Evolutionary conservation across 2,329 filamentous ascomycete species (phyloP).

Genomic region (Pseudogymnoascus sp.): DNA sequence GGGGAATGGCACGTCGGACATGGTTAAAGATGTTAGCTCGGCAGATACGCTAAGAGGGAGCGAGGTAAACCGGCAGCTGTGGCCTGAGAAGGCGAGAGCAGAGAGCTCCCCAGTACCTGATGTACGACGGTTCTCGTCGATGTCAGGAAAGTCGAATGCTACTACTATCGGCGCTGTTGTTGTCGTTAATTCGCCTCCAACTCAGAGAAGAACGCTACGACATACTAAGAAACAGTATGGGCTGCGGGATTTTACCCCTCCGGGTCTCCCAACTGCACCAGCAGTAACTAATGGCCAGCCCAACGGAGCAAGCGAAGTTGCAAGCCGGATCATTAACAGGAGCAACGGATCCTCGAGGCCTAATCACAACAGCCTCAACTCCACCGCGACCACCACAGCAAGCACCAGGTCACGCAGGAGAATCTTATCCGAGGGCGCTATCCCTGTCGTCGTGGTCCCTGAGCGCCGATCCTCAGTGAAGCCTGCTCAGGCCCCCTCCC

Average conservation of each 20-base stretch:
- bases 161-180: slow-evolving; percentile 55
- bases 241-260: slow-evolving; percentile 41
- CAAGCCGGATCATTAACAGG: slow-evolving; percentile 2
- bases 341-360: background rate
- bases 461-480: slow-evolving; percentile 47
- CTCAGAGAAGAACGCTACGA: slow-evolving; percentile 49
- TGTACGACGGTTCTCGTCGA: slow-evolving; percentile 44
- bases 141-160: slow-evolving; percentile 48
- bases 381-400: slow-evolving; percentile 42
- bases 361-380: slow-evolving; percentile 36
- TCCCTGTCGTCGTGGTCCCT: slow-evolving; percentile 58
- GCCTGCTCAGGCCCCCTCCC: slow-evolving; percentile 46
- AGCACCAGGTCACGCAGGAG: slow-evolving; percentile 53
- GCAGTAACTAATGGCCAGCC: background rate
- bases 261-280: slow-evolving; percentile 22
- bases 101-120: slow-evolving; percentile 32
- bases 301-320: background rate
- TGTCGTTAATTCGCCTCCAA: slow-evolving; percentile 45
- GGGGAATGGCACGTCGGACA: slow-evolving; percentile 41
- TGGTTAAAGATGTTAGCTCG: background rate
- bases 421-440: slow-evolving; percentile 52
- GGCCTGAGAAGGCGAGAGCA: slow-evolving; percentile 17
- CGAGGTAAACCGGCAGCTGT: background rate
- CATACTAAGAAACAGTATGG: slow-evolving; percentile 53
- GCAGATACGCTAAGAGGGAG: background rate